A percentile compares a stretch with the other conserved stretches of the same genome.
These are phyloP conservation scores for Ophiostoma sp. DNA, from an alignment of 2,329 filamentous ascomycete species.

Conservation along the genomic window DNA sequence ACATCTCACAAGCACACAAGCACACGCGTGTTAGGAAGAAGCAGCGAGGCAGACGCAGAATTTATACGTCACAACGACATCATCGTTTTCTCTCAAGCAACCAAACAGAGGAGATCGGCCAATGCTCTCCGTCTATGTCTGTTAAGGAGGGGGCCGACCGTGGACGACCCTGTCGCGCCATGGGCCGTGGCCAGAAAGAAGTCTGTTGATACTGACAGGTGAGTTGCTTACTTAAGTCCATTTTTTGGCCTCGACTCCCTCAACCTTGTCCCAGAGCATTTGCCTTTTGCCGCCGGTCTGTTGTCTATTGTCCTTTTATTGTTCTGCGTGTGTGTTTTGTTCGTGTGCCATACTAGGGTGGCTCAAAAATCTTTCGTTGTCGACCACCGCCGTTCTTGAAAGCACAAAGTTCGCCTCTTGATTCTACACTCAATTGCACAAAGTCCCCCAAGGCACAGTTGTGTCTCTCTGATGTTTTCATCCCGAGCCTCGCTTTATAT, in stretches of 20 bases:
- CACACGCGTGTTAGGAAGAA: background rate
- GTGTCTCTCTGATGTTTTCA: background rate
- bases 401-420: background rate
- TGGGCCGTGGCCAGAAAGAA: slow-evolving; percentile 16
- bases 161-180: slow-evolving; percentile 23
- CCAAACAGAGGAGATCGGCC: background rate
- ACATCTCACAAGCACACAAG: background rate
- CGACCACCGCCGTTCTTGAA: background rate
- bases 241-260: background rate
- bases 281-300: background rate
- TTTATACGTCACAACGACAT: background rate
- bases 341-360: background rate
- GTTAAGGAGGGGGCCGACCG: slow-evolving; percentile 23
- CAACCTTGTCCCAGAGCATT: background rate
- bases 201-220: slow-evolving; percentile 20
- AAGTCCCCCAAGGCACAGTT: background rate
- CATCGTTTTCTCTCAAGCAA: slow-evolving; percentile 23
- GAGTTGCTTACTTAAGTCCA: slow-evolving; percentile 10
- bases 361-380: background rate
- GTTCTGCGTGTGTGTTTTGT: background rate
- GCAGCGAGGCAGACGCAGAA: background rate
- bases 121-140: slow-evolving; percentile 25
- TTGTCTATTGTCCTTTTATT: background rate
- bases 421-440: background rate
- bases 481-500: background rate